A percentile compares a stretch with the other conserved stretches of the same genome.
Conservation (phyloP, 768 basidiomycete genomes). For the Nidularia sp. region DNA sequence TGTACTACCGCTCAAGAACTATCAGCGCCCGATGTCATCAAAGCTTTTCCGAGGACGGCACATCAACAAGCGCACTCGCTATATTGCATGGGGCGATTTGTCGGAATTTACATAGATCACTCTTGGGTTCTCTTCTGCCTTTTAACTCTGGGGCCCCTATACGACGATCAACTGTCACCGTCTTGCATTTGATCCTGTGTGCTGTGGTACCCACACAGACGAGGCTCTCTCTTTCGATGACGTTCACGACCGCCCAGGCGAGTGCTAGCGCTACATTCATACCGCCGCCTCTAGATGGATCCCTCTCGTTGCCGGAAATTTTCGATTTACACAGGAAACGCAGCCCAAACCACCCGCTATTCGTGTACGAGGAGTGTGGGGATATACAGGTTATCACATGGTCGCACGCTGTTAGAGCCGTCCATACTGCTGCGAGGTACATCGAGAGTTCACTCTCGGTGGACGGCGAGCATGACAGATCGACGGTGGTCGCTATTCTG, state of each 20-base stretch:
- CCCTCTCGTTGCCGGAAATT: conserved; percentile 24
- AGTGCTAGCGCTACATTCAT: conserved; percentile 1
- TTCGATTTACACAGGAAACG: conserved; percentile 22
- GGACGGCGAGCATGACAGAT: neutral
- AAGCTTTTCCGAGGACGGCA: too few species aligned
- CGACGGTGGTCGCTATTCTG: conserved; percentile 19
- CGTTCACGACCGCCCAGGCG: neutral
- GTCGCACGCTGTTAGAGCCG: conserved; percentile 16
- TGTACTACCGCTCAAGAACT: neutral
- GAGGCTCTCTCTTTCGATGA: too few species aligned
- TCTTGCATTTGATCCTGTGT: too few species aligned
- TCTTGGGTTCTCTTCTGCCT: too few species aligned
- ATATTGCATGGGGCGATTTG: too few species aligned
- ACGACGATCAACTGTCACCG: too few species aligned
- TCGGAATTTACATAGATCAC: too few species aligned
- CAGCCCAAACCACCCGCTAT: conserved; percentile 21
- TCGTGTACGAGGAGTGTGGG: conserved; percentile 16
- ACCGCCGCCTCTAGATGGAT: conserved; percentile 26
- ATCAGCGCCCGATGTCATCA: neutral
- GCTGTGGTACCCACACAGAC: too few species aligned
- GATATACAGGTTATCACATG: conserved; percentile 14
- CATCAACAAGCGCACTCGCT: too few species aligned
- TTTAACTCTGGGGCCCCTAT: too few species aligned
- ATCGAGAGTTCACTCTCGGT: conserved; percentile 3
- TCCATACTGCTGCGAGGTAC: conserved; percentile 17